A percentile compares a stretch with the other conserved stretches of the same genome.
Conservation (phyloP, 2,329 filamentous ascomycete genomes). For the Cladophialophora immunda region DNA sequence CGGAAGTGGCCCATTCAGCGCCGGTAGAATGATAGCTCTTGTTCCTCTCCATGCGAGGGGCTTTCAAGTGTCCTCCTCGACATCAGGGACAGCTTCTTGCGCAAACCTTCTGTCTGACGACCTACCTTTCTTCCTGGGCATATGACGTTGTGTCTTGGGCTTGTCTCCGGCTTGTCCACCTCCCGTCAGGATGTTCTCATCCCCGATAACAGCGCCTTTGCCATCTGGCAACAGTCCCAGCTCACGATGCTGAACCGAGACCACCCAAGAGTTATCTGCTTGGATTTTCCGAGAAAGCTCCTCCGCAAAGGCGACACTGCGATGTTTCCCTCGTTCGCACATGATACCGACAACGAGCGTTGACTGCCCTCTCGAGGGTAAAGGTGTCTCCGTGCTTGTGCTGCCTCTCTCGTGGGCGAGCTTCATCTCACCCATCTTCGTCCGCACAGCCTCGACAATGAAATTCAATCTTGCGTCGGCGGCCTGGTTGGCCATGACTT, state of each 20-base stretch:
- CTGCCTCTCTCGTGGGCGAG: neutral
- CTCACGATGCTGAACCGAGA: constrained; percentile 32
- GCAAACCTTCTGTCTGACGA: neutral
- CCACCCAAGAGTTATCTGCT: constrained; percentile 19
- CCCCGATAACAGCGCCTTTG: neutral
- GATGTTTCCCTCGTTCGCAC: constrained; percentile 20
- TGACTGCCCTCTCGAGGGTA: neutral
- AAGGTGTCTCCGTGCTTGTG: neutral
- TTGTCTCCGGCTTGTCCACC: constrained; percentile 1
- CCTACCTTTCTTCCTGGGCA: constrained; percentile 24
- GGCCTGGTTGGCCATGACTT: constrained; percentile 27
- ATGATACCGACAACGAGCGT: constrained; percentile 19
- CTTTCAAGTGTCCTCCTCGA: constrained; percentile 11
- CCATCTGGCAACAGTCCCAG: neutral
- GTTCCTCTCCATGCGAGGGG: neutral
- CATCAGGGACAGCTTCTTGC: neutral
- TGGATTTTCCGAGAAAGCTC: constrained; percentile 28
- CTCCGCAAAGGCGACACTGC: constrained; percentile 31
- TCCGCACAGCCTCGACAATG: constrained; percentile 19
- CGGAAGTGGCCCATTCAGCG: neutral
- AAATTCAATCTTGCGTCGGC: constrained; percentile 16
- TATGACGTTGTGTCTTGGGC: constrained; percentile 15
- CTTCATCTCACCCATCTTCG: constrained; percentile 30
- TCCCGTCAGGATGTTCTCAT: neutral
- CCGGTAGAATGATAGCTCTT: neutral